Percentiles rank a stretch among this genome's conserved stretches.
Conservation (phyloP, 805 yeast species). For the Starmerella kuoi region DNA sequence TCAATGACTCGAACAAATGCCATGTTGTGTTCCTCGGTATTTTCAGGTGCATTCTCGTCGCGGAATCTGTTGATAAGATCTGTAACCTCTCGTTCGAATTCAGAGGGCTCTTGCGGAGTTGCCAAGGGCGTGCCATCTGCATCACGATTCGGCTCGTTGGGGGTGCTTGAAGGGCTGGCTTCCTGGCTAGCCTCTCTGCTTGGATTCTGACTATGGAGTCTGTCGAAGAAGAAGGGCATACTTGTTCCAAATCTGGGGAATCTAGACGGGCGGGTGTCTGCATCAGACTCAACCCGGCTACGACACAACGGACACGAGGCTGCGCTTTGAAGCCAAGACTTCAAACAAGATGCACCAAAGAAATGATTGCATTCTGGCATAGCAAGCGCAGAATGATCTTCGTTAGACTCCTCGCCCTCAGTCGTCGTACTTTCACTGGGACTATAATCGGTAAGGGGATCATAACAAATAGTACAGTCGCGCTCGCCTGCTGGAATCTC, state of each 20-base stretch:
- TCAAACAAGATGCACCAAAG: slow-evolving; percentile 77
- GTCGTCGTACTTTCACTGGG: neutral
- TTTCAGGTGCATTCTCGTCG: neutral
- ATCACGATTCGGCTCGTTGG: neutral
- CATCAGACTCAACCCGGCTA: slow-evolving; percentile 35
- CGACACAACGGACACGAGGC: slow-evolving; percentile 84
- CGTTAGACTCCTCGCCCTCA: neutral
- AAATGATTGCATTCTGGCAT: slow-evolving; percentile 71
- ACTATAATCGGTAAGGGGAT: slow-evolving; percentile 11
- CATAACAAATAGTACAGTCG: slow-evolving; percentile 21
- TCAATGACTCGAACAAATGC: neutral
- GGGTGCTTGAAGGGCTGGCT: neutral
- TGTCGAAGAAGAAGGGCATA: slow-evolving; percentile 3
- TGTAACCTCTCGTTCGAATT: neutral
- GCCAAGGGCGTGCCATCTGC: neutral
- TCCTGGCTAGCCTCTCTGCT: neutral
- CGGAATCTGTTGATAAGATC: neutral
- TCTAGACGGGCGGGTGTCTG: neutral
- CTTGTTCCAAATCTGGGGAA: neutral
- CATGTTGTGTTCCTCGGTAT: neutral
- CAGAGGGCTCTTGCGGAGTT: neutral
- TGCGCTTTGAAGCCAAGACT: slow-evolving; percentile 67
- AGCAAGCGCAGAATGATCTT: slow-evolving; percentile 49
- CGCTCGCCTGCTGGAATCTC: slow-evolving; percentile 14
- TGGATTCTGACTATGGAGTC: too few relatives aligned